Base-by-base conservation (phyloP, 1,284 basidiomycete species). In the Cystobasidium sp. region DNA sequence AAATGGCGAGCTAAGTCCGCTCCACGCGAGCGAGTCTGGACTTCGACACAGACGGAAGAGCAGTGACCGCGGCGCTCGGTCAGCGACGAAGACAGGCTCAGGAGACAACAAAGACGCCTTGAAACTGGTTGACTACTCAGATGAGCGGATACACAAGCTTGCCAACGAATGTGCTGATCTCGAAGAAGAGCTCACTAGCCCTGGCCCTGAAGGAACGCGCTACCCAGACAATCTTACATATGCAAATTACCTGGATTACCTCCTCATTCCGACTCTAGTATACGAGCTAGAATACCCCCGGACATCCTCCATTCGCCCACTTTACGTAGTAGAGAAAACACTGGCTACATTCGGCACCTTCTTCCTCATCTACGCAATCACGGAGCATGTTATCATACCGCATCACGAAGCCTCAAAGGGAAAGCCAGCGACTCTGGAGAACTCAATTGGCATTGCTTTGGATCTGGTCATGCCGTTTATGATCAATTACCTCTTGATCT, bases 231-330 rank as follows among this genome's bases (percentile, higher is more conserved):
- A 96, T 81, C 87, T 98, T 77, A 90, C 89, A 0, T 87, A 89
- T 79, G 87, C 86, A 80, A 92, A 95, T 83, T 99, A 97, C 81
- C 87, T 88, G 59, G 88, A 92, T 69, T 99, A 96, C 82, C 88
- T 93, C 82, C 84, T 96, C 64, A 90, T 94, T 59, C 96, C 97
- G 10, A 93, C 94, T 0, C 86, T 99, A 61, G 94, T 97, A 6
- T 99, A 99, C 81, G 93, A 98, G 81, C 86, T 99, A 64, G 94
- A 97, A 82, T 99, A 97, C 82, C 96, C 96, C 6, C 85, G 95
- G 53, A 97, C 94, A 0, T 88, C 4, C 76, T 92, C 91, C 37
- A 92, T 97, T 76, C 90, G 95, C 2, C 94, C 93, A 0, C 81
- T 92, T 18, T 98, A 98, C 80, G 86, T 99, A 2, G 88, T 98